phyloP scores from a whole-genome alignment of 2,329 filamentous ascomycete genomes.

The Hypomyces rosellus region DNA sequence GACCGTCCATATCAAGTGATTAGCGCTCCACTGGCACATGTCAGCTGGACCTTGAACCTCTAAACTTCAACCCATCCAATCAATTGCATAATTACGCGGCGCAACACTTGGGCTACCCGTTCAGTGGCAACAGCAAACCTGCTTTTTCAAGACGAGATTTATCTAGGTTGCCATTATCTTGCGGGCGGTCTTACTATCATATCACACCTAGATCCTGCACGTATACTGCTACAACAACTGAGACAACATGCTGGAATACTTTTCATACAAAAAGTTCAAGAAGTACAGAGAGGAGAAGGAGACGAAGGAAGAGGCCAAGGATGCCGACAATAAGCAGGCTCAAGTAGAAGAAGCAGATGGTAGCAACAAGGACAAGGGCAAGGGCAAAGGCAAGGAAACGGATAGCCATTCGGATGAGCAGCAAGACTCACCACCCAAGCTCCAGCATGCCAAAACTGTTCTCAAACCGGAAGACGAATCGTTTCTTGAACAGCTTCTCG shows the following conservation, averaged over 20 bases:
- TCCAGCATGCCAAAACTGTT: slow-evolving; percentile 33
- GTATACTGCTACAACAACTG: background rate
- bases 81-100: background rate
- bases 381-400: slow-evolving; percentile 3
- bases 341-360: background rate
- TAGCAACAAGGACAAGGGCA: background rate
- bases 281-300: slow-evolving; percentile 49
- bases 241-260: slow-evolving; percentile 54
- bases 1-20: background rate
- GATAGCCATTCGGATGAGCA: slow-evolving; percentile 15
- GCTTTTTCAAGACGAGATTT: too few species aligned
- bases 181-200: too few species aligned
- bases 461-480: slow-evolving; percentile 51
- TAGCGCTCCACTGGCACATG: slow-evolving; percentile 6
- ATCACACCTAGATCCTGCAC: too few species aligned
- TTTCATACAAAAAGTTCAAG: slow-evolving; percentile 57
- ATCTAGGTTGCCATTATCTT: too few species aligned
- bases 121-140: background rate
- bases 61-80: background rate
- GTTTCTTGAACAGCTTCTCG: slow-evolving; percentile 51
- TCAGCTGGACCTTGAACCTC: background rate
- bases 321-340: slow-evolving; percentile 5
- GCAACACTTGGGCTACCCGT: background rate
- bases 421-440: slow-evolving; percentile 22
- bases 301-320: slow-evolving; percentile 22